Evolutionary conservation across 768 basidiomycete species (phyloP).

Genomic region (Xanthoconium stramineum): DNA sequence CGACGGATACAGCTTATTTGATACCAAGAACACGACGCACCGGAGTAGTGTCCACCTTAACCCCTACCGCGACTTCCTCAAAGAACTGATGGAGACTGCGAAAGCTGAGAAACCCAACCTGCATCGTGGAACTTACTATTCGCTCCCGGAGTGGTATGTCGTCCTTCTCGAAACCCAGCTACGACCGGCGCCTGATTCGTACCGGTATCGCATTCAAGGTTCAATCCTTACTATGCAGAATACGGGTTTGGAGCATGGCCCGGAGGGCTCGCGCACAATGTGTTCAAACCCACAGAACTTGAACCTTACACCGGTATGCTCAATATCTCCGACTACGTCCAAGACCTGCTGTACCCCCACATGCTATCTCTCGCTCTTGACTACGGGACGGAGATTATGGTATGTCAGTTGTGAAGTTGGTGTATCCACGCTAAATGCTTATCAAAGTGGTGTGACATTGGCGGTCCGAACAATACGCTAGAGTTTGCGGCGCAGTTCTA

Average conservation of each 20-base stretch:
- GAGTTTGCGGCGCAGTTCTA: constrained; percentile 47
- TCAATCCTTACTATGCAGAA: constrained; percentile 48
- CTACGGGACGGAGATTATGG: constrained; percentile 56
- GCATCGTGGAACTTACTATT: constrained; percentile 57
- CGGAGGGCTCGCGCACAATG: constrained; percentile 51
- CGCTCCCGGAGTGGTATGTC: constrained; percentile 50
- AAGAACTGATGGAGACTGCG: constrained; percentile 49
- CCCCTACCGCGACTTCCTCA: constrained; percentile 50
- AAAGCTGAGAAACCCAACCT: constrained; percentile 47
- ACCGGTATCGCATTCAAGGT: constrained; percentile 35
- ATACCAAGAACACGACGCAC: constrained; percentile 51
- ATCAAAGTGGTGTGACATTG: constrained; percentile 55
- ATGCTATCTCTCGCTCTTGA: constrained; percentile 47
- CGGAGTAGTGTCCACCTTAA: constrained; percentile 47
- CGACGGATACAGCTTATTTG: constrained; percentile 57
- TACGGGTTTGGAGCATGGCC: constrained; percentile 54
- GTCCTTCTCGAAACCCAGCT: not conserved
- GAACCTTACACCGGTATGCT: constrained; percentile 56
- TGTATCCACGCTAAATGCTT: constrained; percentile 6
- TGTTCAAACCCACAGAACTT: constrained; percentile 42
- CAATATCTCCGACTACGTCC: constrained; percentile 48
- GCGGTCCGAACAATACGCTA: constrained; percentile 44
- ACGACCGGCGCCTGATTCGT: not conserved
- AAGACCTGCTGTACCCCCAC: constrained; percentile 49
- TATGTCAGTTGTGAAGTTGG: constrained; percentile 16